Evolutionary conservation across 768 basidiomycete species (phyloP).

Genomic region (Trametes villosa): DNA sequence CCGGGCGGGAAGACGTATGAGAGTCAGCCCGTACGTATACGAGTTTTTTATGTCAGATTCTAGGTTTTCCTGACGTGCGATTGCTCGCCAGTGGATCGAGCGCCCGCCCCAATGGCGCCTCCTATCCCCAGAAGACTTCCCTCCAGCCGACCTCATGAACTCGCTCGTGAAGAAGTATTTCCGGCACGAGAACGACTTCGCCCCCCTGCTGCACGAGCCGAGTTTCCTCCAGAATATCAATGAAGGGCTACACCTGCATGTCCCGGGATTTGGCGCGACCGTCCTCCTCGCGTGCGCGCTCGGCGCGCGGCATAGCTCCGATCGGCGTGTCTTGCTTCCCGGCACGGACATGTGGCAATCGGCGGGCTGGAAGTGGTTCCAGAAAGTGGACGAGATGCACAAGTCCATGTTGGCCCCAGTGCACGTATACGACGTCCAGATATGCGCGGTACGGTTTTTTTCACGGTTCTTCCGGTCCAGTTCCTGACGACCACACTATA

Average conservation of each 20-base stretch:
- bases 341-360: constrained; percentile 35
- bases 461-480: background rate
- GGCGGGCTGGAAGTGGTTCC: constrained; percentile 63
- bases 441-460: constrained; percentile 45
- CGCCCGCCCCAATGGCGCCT: background rate
- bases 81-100: constrained; percentile 8
- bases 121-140: constrained; percentile 47
- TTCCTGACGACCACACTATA: background rate
- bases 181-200: constrained; percentile 51
- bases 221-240: constrained; percentile 59
- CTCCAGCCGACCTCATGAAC: constrained; percentile 52
- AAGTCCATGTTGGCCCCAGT: constrained; percentile 55
- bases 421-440: constrained; percentile 68
- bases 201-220: constrained; percentile 75
- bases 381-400: constrained; percentile 56
- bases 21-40: constrained; percentile 1
- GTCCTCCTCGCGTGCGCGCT: constrained; percentile 76
- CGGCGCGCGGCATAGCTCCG: constrained; percentile 55
- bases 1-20: background rate
- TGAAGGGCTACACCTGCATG: constrained; percentile 52
- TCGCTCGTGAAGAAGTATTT: constrained; percentile 71
- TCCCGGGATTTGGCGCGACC: constrained; percentile 58
- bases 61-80: background rate
- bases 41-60: background rate
- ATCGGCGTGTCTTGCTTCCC: constrained; percentile 37